These are phyloP conservation scores for Cudoniella acicularis DNA, from an alignment of 495 filamentous ascomycete genomes.

Conservation along the genomic window DNA sequence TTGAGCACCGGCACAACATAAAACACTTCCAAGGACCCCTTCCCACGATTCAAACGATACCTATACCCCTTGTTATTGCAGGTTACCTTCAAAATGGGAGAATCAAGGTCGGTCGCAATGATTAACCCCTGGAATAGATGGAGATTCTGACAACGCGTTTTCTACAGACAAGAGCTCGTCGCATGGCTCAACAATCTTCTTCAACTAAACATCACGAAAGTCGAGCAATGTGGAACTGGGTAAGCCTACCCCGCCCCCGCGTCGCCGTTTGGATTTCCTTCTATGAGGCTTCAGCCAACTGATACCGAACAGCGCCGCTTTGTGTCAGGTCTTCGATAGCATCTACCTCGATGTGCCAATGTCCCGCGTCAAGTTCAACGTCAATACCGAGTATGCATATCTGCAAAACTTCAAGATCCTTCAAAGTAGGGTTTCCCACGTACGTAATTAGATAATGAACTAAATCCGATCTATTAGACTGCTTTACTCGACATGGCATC, in stretches of 20 bases:
- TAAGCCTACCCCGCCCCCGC: constrained; percentile 50
- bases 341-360: constrained; percentile 97
- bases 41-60: not conserved
- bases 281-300: constrained; percentile 4
- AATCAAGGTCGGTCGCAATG: constrained; percentile 25
- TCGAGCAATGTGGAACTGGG: constrained; percentile 99
- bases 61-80: not conserved
- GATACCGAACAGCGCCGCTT: constrained; percentile 64
- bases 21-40: not conserved
- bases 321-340: constrained; percentile 96
- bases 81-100: constrained; percentile 24
- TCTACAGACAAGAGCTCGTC: constrained; percentile 84
- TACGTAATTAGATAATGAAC: not conserved
- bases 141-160: constrained; percentile 16
- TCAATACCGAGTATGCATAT: constrained; percentile 95
- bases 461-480: constrained; percentile 46
- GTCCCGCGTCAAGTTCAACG: constrained; percentile 96
- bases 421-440: constrained; percentile 40
- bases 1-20: not conserved
- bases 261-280: constrained; percentile 6
- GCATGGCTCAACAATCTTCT: constrained; percentile 97
- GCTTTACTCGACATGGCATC: constrained; percentile 79
- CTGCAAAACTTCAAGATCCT: constrained; percentile 97
- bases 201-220: constrained; percentile 94
- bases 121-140: not conserved